phyloP scores from a whole-genome alignment of 2,329 filamentous ascomycete species.

The Diaporthe citriasiana region DNA sequence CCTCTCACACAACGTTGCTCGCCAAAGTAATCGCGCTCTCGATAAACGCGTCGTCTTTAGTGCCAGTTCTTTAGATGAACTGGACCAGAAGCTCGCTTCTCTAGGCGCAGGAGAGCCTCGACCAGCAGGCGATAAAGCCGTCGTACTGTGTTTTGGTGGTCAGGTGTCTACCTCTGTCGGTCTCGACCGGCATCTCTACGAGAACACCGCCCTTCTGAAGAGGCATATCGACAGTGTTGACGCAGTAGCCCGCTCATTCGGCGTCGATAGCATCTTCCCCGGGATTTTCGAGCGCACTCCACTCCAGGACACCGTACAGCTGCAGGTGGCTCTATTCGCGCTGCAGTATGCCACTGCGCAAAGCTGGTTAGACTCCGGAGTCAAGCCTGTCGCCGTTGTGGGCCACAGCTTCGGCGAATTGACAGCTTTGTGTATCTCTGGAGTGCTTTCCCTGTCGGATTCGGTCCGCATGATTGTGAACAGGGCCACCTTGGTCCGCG shows the following conservation, averaged over 20 bases:
- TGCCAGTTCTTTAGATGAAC: slow-evolving; percentile 47
- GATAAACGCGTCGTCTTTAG: slow-evolving; percentile 47
- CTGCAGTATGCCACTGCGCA: slow-evolving; percentile 55
- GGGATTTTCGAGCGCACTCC: slow-evolving; percentile 3
- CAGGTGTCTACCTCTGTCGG: slow-evolving; percentile 50
- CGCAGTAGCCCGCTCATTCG: slow-evolving; percentile 35
- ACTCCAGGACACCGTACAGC: slow-evolving; percentile 46
- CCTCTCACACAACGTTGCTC: slow-evolving; percentile 51
- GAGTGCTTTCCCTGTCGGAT: slow-evolving; percentile 50
- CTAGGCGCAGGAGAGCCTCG: neutral
- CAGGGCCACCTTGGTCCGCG: slow-evolving; percentile 50
- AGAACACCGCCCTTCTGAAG: slow-evolving; percentile 46
- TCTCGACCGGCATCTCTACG: slow-evolving; percentile 51
- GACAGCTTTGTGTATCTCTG: slow-evolving; percentile 55
- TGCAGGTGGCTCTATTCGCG: slow-evolving; percentile 58
- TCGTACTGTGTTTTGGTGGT: slow-evolving; percentile 34
- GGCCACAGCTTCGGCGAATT: slow-evolving; percentile 61
- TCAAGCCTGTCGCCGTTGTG: slow-evolving; percentile 48
- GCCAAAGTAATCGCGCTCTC: slow-evolving; percentile 50
- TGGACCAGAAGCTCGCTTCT: slow-evolving; percentile 37
- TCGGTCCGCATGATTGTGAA: slow-evolving; percentile 48
- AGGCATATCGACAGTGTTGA: slow-evolving; percentile 47
- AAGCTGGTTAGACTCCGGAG: slow-evolving; percentile 55
- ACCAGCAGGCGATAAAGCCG: neutral
- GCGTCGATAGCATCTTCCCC: slow-evolving; percentile 46